Evolutionary conservation across 306 rosid genomes (phyloP).

Genomic region (Acacia acuminata): DNA sequence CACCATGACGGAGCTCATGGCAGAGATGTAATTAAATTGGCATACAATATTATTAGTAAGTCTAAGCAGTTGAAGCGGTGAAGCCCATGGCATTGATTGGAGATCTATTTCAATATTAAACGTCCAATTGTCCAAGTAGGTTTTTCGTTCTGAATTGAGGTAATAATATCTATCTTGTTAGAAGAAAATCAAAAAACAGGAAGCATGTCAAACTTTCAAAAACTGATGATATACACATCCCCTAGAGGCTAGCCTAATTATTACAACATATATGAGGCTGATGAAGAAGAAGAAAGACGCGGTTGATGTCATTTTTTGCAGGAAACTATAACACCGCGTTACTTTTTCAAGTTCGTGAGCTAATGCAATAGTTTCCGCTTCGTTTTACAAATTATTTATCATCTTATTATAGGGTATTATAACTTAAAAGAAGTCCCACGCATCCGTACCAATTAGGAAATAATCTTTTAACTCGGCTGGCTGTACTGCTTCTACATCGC

Average conservation of each 20-base stretch:
- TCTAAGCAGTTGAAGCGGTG: background rate
- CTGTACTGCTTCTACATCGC: conserved; percentile 43
- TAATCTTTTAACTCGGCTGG: conserved; percentile 43
- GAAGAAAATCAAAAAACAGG: background rate
- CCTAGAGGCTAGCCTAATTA: background rate
- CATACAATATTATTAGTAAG: background rate
- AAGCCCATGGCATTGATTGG: background rate
- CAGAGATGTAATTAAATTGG: background rate
- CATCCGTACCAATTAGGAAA: conserved; percentile 32
- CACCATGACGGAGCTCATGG: background rate
- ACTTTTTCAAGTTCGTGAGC: background rate
- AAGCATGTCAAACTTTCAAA: background rate
- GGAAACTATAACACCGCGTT: background rate
- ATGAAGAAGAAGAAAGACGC: background rate
- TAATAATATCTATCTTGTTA: background rate
- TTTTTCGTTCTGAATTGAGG: background rate
- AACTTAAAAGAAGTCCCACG: conserved; percentile 26
- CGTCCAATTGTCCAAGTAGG: background rate
- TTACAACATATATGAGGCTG: background rate
- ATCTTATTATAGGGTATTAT: background rate
- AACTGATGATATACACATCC: background rate
- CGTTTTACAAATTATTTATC: background rate
- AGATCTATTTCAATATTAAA: background rate
- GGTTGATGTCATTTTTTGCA: background rate
- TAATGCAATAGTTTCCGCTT: background rate